Base-by-base conservation (phyloP, 2,329 filamentous ascomycete genomes). In the Arthrinium puccinioides region DNA sequence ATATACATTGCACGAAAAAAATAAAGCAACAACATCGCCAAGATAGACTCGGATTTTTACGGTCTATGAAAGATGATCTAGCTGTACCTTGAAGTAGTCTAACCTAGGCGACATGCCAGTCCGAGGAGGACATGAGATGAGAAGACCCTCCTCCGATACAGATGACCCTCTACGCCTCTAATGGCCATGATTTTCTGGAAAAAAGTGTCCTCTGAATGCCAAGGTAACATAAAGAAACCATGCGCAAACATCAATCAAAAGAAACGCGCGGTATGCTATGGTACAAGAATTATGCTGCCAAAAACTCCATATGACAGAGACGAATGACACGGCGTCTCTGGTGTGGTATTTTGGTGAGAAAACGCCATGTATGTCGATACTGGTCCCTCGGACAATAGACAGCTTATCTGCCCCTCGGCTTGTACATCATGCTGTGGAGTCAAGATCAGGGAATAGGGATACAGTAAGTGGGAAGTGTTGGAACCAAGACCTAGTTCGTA, bases 401-500 rank as follows among this genome's bases (percentile, higher is more conserved):
- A 39, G 39, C 38, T 38, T 41, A 43, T 8, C 20, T 37, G 20
- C 20, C 27, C 11, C 15, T 21, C 20, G 35, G 35, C 7, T 23
- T 29, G 30, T 35, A 39, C 31, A 35, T 35, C 37, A 39, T 39
- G 32, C 24, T 31, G 36, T 28, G 15, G 24, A 18, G 37, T 42
- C 25, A 33, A 29, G 31, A 36, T 39, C 33, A 26, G 29, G 35
- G 19, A 20, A 27, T 37, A 37, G 28, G 40, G 44, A 44, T 42
- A 46, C 47, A 49, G 46, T 49, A 50, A 45, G 44, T 49, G 48
- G 45, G 41, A 42, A 42, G 45, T 49, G 39, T 44, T 48, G 48
- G 48, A 53, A 51, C 44, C 43, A 49, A 48, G 47, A 44, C 42
- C 48, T 55, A 63, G 35, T 56, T 50, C 50, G 62, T 61, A 50